Percentiles rank a stretch among this genome's conserved stretches.
Conservation (phyloP, 441 rosid genomes). For the Euphorbia schlechtendalii region DNA sequence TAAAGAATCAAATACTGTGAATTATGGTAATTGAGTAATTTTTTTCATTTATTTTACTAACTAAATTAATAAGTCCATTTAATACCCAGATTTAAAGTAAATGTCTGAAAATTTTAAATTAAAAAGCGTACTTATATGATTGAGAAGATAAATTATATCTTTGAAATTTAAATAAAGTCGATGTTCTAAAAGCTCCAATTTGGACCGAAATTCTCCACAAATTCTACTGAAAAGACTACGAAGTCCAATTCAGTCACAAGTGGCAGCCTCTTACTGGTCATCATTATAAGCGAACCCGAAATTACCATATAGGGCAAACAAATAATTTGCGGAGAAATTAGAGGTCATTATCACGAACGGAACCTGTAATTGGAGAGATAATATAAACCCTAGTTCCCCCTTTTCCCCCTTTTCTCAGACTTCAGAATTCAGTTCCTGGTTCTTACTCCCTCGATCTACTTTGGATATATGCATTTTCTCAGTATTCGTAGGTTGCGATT, state of each 20-base stretch:
- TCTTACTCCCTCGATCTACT: neutral
- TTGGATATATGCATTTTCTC: neutral
- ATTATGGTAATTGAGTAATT: too few species aligned
- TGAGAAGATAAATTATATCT: too few species aligned
- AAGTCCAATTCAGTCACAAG: neutral
- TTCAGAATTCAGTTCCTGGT: constrained; percentile 4
- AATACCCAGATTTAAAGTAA: too few species aligned
- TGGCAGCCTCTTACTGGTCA: neutral
- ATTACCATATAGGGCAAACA: constrained; percentile 3
- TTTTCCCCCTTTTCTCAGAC: neutral
- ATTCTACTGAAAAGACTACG: constrained; percentile 8
- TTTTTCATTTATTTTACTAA: too few species aligned
- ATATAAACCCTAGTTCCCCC: constrained; percentile 16
- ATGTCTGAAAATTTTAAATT: too few species aligned
- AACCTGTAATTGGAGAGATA: constrained; percentile 3
- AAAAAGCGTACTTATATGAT: too few species aligned
- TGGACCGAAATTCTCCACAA: neutral
- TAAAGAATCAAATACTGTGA: too few species aligned
- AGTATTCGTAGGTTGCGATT: neutral
- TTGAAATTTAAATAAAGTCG: too few species aligned
- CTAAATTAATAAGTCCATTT: too few species aligned
- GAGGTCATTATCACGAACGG: neutral
- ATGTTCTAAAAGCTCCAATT: too few species aligned
- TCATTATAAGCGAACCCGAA: neutral
- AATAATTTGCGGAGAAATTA: neutral